Base-by-base conservation (phyloP, 2,329 filamentous ascomycete species). In the Colletotrichum cuscutae region DNA sequence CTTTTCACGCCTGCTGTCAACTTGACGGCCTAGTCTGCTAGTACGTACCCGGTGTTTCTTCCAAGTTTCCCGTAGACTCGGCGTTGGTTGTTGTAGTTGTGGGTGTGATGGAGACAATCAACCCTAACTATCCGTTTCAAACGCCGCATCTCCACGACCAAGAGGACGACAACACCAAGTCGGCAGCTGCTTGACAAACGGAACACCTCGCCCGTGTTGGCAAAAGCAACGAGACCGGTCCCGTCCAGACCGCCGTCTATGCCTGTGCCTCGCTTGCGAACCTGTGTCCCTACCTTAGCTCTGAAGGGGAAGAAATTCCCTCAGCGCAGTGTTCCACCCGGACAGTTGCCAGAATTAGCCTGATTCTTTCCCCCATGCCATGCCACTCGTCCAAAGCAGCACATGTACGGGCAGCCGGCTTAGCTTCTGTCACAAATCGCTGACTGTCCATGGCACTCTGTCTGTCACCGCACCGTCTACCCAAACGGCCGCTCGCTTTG, bases 321-420 rank as follows among this genome's bases (percentile, higher is more conserved):
- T 75, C 73, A 49, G 71, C 54, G 35, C 62, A 70, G 7, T 70
- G 63, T 58, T 58, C 71, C 71, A 71, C 65, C 63, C 72, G 61
- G 65, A 62, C 46, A 28, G 57, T 61, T 69, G 68, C 65, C 72
- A 68, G 56, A 68, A 69, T 67, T 64, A 73, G 65, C 66, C 65
- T 71, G 71, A 62, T 71, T 52, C 61, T 52, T 19, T 19, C 49
- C 67, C 37, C 56, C 66, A 57, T 70, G 71, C 71, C 37, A 42
- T 15, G 13, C 12, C 13, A 65, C 71, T 53, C 19, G 15, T 49
- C 15, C 42, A 35, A 35, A 35, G 32, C 32, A 35, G 9, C 32
- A 35, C 32, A 11, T 5, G 32, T 35, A 12, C 32, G 32, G 32
- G 32, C 32, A 32, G 56, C 54, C 58, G n/a, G 32, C 54, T 37